These are phyloP conservation scores for Boletus tomentosulus DNA, from an alignment of 768 basidiomycete genomes.

Conservation along the genomic window DNA sequence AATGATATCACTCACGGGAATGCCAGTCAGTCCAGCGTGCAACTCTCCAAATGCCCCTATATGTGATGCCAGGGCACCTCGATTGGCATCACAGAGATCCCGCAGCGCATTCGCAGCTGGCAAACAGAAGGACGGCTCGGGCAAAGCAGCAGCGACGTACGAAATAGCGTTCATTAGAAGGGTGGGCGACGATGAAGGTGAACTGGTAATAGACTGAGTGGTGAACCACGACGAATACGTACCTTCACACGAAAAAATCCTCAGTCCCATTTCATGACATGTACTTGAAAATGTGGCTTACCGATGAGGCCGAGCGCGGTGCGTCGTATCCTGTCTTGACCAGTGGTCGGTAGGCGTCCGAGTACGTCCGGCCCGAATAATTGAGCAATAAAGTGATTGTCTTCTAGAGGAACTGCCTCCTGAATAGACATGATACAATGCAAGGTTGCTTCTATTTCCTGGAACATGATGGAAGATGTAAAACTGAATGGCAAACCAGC, in stretches of 20 bases:
- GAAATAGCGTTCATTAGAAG: slow-evolving; percentile 62
- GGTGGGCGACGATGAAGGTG: slow-evolving; percentile 31
- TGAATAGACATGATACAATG: slow-evolving; percentile 85
- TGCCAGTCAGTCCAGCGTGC: slow-evolving; percentile 67
- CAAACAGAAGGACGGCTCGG: slow-evolving; percentile 59
- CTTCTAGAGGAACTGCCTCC: slow-evolving; percentile 71
- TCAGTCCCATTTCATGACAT: not conserved
- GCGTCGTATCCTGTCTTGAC: slow-evolving; percentile 61
- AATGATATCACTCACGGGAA: slow-evolving; percentile 53
- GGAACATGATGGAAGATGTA: slow-evolving; percentile 4
- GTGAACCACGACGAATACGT: slow-evolving; percentile 81
- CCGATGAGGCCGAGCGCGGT: slow-evolving; percentile 77
- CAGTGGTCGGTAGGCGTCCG: slow-evolving; percentile 60
- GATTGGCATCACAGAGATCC: slow-evolving; percentile 86
- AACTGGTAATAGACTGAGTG: slow-evolving; percentile 36
- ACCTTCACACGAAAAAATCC: slow-evolving; percentile 35
- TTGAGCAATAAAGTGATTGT: slow-evolving; percentile 49
- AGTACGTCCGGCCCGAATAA: slow-evolving; percentile 75
- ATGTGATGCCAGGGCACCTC: slow-evolving; percentile 76
- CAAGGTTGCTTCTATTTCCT: slow-evolving; percentile 85
- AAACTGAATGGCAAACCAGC: not conserved
- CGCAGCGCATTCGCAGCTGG: slow-evolving; percentile 80
- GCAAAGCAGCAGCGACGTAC: slow-evolving; percentile 68
- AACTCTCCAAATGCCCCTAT: slow-evolving; percentile 82
- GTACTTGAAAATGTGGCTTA: slow-evolving; percentile 30